phyloP scores from a whole-genome alignment of 2,329 filamentous ascomycete species.

The Aspergillus sp. region DNA sequence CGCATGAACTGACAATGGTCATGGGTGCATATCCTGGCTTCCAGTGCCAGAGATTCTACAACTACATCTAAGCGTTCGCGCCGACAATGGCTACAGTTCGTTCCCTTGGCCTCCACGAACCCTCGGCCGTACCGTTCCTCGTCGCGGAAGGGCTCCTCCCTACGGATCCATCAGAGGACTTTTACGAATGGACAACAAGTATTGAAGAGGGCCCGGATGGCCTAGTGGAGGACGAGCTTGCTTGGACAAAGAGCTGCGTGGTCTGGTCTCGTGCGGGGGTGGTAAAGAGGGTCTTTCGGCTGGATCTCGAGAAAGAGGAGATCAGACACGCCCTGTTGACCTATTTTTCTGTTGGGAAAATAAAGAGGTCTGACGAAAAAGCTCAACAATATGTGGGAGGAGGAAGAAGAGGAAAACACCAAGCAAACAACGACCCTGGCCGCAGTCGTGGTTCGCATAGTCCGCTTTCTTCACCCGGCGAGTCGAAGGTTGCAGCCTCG shows the following conservation, averaged over 20 bases:
- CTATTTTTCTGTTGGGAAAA: conserved; percentile 63
- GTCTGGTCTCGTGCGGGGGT: conserved; percentile 87
- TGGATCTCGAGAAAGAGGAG: conserved; percentile 81
- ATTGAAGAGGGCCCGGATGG: conserved; percentile 44
- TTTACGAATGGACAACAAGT: conserved; percentile 73
- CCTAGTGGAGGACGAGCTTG: conserved; percentile 71
- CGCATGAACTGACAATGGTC: conserved; percentile 26
- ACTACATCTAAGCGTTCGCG: conserved; percentile 21
- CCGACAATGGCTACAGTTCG: conserved; percentile 79
- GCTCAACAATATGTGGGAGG: conserved; percentile 7
- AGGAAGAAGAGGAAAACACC: not conserved
- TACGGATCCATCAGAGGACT: conserved; percentile 60
- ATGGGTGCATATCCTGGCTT: conserved; percentile 22
- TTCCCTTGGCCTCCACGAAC: conserved; percentile 88
- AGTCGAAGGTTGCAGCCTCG: conserved; percentile 21
- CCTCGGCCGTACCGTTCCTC: conserved; percentile 78
- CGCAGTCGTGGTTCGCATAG: conserved; percentile 11
- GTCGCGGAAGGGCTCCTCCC: conserved; percentile 76
- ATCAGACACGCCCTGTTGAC: conserved; percentile 86
- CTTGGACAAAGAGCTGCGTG: conserved; percentile 72
- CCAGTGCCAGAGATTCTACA: conserved; percentile 22
- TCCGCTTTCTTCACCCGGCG: conserved; percentile 19
- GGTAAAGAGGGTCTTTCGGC: conserved; percentile 81
- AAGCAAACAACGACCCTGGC: conserved; percentile 6
- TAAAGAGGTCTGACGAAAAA: conserved; percentile 18